Evolutionary conservation across 345 rosid genomes (phyloP).

Genomic region (Bretschneidera sinensis): DNA sequence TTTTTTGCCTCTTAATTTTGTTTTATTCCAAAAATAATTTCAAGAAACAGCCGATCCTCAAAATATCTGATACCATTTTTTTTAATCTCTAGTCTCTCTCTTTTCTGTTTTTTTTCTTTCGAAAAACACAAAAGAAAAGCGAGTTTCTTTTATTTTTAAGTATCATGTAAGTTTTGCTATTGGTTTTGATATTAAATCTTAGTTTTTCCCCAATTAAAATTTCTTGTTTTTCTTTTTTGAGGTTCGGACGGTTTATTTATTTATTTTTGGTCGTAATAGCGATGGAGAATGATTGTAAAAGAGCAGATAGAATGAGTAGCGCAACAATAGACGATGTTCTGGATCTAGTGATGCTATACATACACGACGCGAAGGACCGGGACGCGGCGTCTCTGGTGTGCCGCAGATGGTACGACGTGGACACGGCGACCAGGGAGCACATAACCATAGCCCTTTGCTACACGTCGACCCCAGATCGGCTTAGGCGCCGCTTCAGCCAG

Average conservation of each 20-base stretch:
- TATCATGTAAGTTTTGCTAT: neutral
- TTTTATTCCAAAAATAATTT: too few species aligned
- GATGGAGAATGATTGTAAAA: constrained; percentile 41
- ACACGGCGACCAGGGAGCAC: constrained; percentile 73
- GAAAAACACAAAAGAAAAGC: neutral
- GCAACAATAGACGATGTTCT: constrained; percentile 54
- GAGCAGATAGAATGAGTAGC: constrained; percentile 19
- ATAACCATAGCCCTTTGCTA: constrained; percentile 81
- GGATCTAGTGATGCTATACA: constrained; percentile 56
- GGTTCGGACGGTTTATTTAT: too few species aligned
- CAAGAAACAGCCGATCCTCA: neutral
- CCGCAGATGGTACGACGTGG: constrained; percentile 66
- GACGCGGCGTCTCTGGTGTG: constrained; percentile 78
- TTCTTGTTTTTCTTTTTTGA: too few species aligned
- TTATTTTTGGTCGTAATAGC: neutral
- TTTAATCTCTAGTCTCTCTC: too few species aligned
- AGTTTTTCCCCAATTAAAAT: too few species aligned
- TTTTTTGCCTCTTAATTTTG: neutral
- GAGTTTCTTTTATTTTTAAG: neutral
- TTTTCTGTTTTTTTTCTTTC: too few species aligned
- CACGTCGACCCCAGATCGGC: constrained; percentile 62
- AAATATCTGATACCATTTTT: neutral
- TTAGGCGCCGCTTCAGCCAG: constrained; percentile 50
- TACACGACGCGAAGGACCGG: constrained; percentile 66
- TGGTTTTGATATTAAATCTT: too few species aligned